Evolutionary conservation across 192 early-diverging fungal species (phyloP).

Genomic region (Endogone sp.): DNA sequence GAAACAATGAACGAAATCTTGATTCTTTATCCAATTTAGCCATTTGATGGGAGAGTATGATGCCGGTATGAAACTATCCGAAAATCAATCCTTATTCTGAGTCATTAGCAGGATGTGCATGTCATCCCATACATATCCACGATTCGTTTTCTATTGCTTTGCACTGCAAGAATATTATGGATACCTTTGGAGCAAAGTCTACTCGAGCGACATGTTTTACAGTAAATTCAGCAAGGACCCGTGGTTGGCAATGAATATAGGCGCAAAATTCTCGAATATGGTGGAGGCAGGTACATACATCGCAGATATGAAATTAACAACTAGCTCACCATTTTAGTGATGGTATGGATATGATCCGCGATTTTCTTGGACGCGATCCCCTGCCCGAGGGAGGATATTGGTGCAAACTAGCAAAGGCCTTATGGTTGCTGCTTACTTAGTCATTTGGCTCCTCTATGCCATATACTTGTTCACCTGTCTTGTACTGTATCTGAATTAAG

Average conservation of each 20-base stretch:
- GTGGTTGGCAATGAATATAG: constrained; percentile 72
- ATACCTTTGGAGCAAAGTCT: constrained; percentile 77
- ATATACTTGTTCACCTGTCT: too few relatives aligned
- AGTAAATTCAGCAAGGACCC: constrained; percentile 65
- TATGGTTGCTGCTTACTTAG: too few relatives aligned
- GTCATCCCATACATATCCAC: background rate
- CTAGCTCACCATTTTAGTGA: constrained; percentile 35
- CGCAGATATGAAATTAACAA: background rate
- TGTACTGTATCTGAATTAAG: too few relatives aligned
- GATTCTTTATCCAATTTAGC: constrained; percentile 27
- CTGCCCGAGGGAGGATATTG: too few relatives aligned
- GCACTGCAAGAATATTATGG: constrained; percentile 74
- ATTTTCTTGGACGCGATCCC: constrained; percentile 81
- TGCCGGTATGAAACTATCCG: constrained; percentile 26
- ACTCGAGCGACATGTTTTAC: constrained; percentile 79
- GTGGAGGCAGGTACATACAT: constrained; percentile 47
- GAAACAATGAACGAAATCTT: too few relatives aligned
- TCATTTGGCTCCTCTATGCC: too few relatives aligned
- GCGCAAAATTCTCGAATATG: constrained; percentile 66
- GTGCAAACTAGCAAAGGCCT: too few relatives aligned
- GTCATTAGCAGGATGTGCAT: background rate
- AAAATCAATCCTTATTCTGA: background rate
- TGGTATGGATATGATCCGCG: constrained; percentile 62
- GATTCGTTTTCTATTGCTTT: too few relatives aligned
- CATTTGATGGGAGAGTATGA: constrained; percentile 78